A percentile compares a stretch with the other conserved stretches of the same genome.
These are phyloP conservation scores for Adansonia rubrostipa DNA, from an alignment of 441 rosid genomes.

Conservation along the genomic window DNA sequence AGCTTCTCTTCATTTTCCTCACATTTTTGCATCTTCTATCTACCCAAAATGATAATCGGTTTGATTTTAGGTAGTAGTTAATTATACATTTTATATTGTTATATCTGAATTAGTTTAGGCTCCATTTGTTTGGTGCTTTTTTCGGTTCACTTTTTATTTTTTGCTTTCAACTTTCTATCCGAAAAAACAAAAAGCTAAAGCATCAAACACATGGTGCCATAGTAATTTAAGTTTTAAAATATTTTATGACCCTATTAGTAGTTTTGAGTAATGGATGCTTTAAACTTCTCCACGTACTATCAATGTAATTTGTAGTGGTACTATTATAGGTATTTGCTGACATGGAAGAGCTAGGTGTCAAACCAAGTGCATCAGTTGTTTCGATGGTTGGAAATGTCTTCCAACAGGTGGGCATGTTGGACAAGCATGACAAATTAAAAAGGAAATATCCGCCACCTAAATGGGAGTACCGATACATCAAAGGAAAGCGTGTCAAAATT, in stretches of 20 bases:
- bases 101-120: constrained; percentile 7
- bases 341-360: constrained; percentile 94
- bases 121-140: neutral
- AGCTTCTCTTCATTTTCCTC: neutral
- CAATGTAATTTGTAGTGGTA: neutral
- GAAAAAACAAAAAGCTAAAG: neutral
- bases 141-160: neutral
- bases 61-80: neutral
- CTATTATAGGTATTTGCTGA: constrained; percentile 80
- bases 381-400: constrained; percentile 79
- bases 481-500: constrained; percentile 84
- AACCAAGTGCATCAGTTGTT: constrained; percentile 64
- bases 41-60: neutral
- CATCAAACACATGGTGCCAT: neutral
- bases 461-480: constrained; percentile 78
- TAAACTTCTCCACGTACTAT: neutral
- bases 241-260: neutral
- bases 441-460: constrained; percentile 83
- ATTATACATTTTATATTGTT: neutral
- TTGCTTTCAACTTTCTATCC: neutral
- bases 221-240: neutral
- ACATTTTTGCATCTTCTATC: neutral
- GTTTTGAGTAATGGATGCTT: neutral
- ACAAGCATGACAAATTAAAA: constrained; percentile 67
- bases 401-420: constrained; percentile 67